phyloP scores from a whole-genome alignment of 148 eudicot species.

The Euryodendron excelsum region DNA sequence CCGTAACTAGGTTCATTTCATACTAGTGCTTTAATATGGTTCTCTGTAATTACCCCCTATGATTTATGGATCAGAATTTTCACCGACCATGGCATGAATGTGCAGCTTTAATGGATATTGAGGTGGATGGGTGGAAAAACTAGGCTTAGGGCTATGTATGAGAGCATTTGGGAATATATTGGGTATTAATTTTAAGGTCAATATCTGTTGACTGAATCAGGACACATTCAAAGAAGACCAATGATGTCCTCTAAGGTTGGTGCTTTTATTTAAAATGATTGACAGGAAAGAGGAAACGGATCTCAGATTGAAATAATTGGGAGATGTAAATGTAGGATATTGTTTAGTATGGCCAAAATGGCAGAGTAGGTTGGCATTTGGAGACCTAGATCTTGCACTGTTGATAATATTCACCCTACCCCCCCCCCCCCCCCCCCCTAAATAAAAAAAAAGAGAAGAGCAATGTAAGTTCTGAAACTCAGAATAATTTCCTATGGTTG shows the following conservation, averaged over 20 bases:
- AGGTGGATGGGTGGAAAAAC: background rate
- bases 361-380: background rate
- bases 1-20: background rate
- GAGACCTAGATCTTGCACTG: background rate
- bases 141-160: background rate
- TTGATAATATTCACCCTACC: too few relatives aligned
- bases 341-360: background rate
- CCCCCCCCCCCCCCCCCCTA: too few relatives aligned
- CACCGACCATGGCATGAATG: background rate
- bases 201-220: background rate
- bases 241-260: background rate
- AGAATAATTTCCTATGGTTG: background rate
- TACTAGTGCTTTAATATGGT: background rate
- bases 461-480: background rate
- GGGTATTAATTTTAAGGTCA: background rate
- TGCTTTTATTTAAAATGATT: background rate
- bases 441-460: background rate
- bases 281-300: background rate
- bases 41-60: background rate
- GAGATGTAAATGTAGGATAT: background rate
- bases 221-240: background rate
- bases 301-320: background rate
- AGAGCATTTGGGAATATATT: background rate
- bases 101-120: background rate
- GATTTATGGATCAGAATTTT: background rate